Conservation (phyloP, 768 basidiomycete species). For the Pisolithus tinctorius region DNA sequence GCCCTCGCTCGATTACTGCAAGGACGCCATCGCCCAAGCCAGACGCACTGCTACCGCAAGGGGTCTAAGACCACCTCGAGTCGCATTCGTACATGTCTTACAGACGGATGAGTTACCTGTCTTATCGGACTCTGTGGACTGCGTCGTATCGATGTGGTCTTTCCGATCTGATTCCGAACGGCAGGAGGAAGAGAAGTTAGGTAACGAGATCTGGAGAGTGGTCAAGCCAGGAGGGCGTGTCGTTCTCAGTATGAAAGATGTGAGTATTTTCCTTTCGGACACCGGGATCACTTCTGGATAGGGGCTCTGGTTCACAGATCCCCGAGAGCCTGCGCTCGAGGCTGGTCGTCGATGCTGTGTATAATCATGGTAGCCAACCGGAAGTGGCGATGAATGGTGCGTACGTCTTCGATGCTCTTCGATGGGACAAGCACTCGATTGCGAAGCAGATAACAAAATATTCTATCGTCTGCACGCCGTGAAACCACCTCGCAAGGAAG, state of each 20-base stretch:
- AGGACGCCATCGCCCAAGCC: slow-evolving; percentile 49
- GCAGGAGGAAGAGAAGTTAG: slow-evolving; percentile 31
- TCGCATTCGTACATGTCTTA: slow-evolving; percentile 40
- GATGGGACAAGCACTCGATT: not conserved
- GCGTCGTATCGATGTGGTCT: slow-evolving; percentile 53
- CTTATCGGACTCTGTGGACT: slow-evolving; percentile 41
- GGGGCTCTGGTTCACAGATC: slow-evolving; percentile 44
- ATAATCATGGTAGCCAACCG: slow-evolving; percentile 41
- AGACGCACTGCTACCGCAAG: slow-evolving; percentile 37
- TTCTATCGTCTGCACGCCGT: slow-evolving; percentile 42
- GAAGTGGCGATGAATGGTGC: slow-evolving; percentile 28
- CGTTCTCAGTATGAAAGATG: slow-evolving; percentile 37
- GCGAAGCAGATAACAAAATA: slow-evolving; percentile 29
- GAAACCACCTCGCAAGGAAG: slow-evolving; percentile 21
- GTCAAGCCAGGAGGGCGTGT: slow-evolving; percentile 54
- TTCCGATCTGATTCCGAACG: slow-evolving; percentile 40
- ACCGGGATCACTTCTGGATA: not conserved
- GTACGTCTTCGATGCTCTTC: slow-evolving; percentile 16
- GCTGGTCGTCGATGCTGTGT: slow-evolving; percentile 36
- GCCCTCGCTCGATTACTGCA: not conserved
- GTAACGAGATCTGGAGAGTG: slow-evolving; percentile 43
- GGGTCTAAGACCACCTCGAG: slow-evolving; percentile 40
- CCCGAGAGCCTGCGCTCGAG: slow-evolving; percentile 37
- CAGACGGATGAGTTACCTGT: slow-evolving; percentile 43
- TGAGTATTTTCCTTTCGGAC: slow-evolving; percentile 12